Base-by-base conservation (phyloP, 1,284 basidiomycete species). In the Malassezia caprae region DNA sequence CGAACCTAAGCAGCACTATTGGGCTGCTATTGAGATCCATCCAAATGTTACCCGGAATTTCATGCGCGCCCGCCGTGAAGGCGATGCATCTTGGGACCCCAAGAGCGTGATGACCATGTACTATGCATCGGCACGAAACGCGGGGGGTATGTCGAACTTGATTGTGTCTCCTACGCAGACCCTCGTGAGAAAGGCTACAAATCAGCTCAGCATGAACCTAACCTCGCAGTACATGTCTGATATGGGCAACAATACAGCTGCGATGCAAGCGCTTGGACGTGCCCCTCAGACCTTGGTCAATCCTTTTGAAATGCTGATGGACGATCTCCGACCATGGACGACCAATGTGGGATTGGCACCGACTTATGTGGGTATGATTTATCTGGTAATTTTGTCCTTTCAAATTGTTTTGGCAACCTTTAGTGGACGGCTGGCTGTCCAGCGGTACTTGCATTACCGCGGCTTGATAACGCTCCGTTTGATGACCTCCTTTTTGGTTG, bases 321-420 rank as follows among this genome's bases (percentile, higher is more conserved):
- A 77, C 51, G 86, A 88, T 65, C 62, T 85, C 1, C 76, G 82
- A 30, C 84, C 85, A 0, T 88, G 85, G 67, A 78, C 83, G 60
- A 76, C 82, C 35, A 81, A 84, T 23, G 86, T 86, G 4, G 85
- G 85, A 0, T 78, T 81, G 10, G 87, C 86, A 0, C 80, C 83
- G 41, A 80, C 82, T 37, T 85, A 84, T 57, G 85, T 88, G 24
- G 87, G 84, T 24, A 77, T 86, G 6, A 84, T 88, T 57, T 88
- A 87, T 76, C 77, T 85, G 41, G 76, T 82, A 50, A 86, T 88
- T 57, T 68, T 78, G 19, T 60, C 77, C 58, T 78, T 70, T 57
- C 75, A 64, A 48, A 31, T 60, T 0, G 66, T 64, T 12, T 63
- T 73, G 65, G 67, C 62, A 19, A 52, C 49, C 49, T 63, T 65